Percentiles rank a stretch among this genome's conserved stretches.
Conservation (phyloP, 345 rosid genomes). For the Salix dunnii region DNA sequence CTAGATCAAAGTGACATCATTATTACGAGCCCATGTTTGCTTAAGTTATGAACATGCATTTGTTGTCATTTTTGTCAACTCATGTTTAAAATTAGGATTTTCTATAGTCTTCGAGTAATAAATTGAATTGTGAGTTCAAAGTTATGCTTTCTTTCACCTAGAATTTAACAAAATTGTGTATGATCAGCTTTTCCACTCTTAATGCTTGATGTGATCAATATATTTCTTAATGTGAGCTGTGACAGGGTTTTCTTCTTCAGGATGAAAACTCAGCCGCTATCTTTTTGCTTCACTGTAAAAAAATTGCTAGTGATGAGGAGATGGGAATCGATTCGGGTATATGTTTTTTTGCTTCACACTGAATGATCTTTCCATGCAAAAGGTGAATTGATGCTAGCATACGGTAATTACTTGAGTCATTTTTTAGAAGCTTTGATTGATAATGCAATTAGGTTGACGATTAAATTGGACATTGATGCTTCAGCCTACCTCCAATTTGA, state of each 20-base stretch:
- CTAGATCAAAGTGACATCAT: not conserved
- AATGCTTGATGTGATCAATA: not conserved
- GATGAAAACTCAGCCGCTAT: slow-evolving; percentile 81
- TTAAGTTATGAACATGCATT: not conserved
- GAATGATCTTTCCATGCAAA: too few species aligned
- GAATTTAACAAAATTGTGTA: too few species aligned
- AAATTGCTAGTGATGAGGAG: slow-evolving; percentile 25
- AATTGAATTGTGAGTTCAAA: too few species aligned
- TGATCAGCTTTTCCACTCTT: too few species aligned
- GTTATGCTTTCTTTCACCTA: too few species aligned
- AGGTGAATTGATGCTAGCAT: too few species aligned
- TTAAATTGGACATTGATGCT: too few species aligned
- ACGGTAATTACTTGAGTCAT: too few species aligned
- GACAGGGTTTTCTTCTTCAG: slow-evolving; percentile 38
- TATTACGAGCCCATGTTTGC: not conserved
- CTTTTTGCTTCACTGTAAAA: slow-evolving; percentile 84
- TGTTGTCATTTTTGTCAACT: not conserved
- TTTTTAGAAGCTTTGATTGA: too few species aligned
- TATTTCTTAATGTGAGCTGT: not conserved
- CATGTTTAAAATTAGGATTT: not conserved
- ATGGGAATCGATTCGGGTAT: slow-evolving; percentile 63
- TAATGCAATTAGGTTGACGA: too few species aligned
- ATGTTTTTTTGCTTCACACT: not conserved
- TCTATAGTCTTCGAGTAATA: not conserved
- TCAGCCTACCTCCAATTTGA: too few species aligned